Base-by-base conservation (phyloP, 192 early-diverging fungal species). In the Podila epicladia region DNA sequence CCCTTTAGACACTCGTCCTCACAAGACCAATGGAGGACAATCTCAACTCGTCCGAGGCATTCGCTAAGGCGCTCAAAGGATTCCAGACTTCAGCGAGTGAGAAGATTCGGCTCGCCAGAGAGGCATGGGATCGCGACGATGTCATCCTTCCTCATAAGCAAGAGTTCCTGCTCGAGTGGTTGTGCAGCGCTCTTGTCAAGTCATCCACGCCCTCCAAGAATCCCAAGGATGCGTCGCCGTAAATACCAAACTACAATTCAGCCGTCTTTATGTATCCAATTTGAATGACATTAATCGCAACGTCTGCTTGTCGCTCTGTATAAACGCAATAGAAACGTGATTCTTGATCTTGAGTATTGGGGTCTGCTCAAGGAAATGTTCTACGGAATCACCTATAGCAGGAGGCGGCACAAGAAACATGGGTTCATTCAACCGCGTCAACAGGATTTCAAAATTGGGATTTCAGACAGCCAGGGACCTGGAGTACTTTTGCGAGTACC, bases 101-200 rank as follows among this genome's bases (percentile, higher is more conserved):
- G 35, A 83, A 83, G 60, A 83, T 83, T 64, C 53, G 41, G 5
- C 58, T 75, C 15, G 82, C 82, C 17, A 65, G 65, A 8, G 67
- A 76, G 65, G 82, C 82, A 45, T 83, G 82, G 82, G 38, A 37
- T 4, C 61, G 70, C 7, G 11, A 20, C 11, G 69, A 74, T 58
- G 65, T 83, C 15, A 57, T 83, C 37, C 68, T 83, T 9, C 82
- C 82, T 2, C 82, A 83, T 57, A 83, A 83, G 66, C 74, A 83
- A 64, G 82, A 83, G 53, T 83, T 83, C 60, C 24, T 83, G 19
- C 70, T 83, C 41, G 82, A 83, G 35, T 83, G 82, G 82, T 64
- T 83, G 63, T 83, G 82, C 41, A 83, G 35, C 26, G 38, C 66
- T 11, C 73, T 83, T 19, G 53, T 76, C 48, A 83, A 83, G 41